Percentiles rank a stretch among this genome's conserved stretches.
phyloP scores from a whole-genome alignment of 2,329 filamentous ascomycete genomes.

The Trichoderma hamatum region DNA sequence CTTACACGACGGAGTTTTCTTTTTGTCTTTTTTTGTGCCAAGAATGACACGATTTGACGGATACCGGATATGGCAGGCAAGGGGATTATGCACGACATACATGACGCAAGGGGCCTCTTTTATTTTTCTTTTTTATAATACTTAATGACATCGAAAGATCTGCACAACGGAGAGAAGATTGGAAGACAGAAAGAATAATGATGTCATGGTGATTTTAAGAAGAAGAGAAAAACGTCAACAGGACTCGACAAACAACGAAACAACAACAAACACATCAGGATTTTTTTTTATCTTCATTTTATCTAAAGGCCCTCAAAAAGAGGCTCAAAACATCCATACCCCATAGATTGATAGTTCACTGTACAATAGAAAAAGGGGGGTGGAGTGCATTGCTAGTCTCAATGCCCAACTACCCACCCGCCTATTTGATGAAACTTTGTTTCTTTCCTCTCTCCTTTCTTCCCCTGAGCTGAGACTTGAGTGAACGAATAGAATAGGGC shows the following conservation, averaged over 20 bases:
- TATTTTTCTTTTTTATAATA: neutral
- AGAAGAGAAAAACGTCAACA: slow-evolving; percentile 19
- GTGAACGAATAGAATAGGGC: neutral
- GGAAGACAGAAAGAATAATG: neutral
- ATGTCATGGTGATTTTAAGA: slow-evolving; percentile 10
- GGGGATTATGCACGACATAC: slow-evolving; percentile 6
- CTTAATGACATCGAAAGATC: neutral
- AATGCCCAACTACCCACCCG: neutral
- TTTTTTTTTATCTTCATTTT: neutral
- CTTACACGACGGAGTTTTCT: slow-evolving; percentile 8
- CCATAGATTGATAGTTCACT: slow-evolving; percentile 23
- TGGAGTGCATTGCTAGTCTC: neutral
- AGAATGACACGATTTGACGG: slow-evolving; percentile 10
- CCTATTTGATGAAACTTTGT: neutral
- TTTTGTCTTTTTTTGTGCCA: slow-evolving; percentile 5
- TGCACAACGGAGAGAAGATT: too few relatives aligned
- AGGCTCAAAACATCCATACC: neutral
- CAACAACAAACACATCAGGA: neutral
- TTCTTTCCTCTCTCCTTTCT: neutral
- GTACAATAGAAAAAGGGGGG: slow-evolving; percentile 11
- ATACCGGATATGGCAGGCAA: slow-evolving; percentile 6
- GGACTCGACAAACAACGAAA: neutral
- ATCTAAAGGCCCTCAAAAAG: neutral
- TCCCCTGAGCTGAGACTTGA: neutral
- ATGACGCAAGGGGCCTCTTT: neutral